These are phyloP conservation scores for Hapsidospora chrysogenum DNA, from an alignment of 495 filamentous ascomycete species.

Conservation along the genomic window DNA sequence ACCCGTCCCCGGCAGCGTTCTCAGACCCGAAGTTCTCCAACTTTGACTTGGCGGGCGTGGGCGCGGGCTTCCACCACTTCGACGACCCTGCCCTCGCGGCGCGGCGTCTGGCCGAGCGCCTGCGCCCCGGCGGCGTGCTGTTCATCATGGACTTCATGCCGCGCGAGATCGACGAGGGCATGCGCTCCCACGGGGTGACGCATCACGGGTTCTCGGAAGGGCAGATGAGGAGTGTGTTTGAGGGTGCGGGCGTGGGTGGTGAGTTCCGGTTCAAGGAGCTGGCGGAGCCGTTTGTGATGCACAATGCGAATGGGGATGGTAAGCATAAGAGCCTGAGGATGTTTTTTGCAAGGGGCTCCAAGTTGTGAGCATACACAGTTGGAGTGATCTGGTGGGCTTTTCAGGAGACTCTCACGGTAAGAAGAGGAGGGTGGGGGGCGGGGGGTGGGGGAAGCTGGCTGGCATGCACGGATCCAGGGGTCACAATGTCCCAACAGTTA, in stretches of 20 bases:
- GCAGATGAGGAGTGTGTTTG: conserved; percentile 34
- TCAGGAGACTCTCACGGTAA: too few relatives aligned
- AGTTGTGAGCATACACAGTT: too few relatives aligned
- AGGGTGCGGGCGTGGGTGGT: conserved; percentile 27
- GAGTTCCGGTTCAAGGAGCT: conserved; percentile 25
- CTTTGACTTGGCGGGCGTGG: conserved; percentile 49
- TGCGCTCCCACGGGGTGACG: conserved; percentile 27
- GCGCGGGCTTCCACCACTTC: conserved; percentile 61
- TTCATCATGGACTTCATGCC: conserved; percentile 49
- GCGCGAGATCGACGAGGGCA: conserved; percentile 18
- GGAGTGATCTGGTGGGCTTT: too few relatives aligned
- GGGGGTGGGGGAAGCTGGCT: too few relatives aligned
- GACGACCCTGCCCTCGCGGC: conserved; percentile 39
- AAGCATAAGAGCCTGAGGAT: conserved; percentile 9
- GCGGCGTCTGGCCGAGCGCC: conserved; percentile 35
- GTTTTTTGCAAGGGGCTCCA: conserved; percentile 16
- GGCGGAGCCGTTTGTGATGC: conserved; percentile 11
- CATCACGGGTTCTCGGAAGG: conserved; percentile 41
- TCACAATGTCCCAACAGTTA: too few relatives aligned
- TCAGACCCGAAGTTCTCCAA: conserved; percentile 29
- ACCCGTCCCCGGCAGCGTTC: conserved; percentile 20
- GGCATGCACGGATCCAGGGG: too few relatives aligned
- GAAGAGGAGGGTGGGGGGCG: neutral
- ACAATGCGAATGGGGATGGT: neutral
- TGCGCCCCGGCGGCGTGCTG: conserved; percentile 45